phyloP scores from a whole-genome alignment of 257 asterid species.

The Nicotiana tomentosiformis region DNA sequence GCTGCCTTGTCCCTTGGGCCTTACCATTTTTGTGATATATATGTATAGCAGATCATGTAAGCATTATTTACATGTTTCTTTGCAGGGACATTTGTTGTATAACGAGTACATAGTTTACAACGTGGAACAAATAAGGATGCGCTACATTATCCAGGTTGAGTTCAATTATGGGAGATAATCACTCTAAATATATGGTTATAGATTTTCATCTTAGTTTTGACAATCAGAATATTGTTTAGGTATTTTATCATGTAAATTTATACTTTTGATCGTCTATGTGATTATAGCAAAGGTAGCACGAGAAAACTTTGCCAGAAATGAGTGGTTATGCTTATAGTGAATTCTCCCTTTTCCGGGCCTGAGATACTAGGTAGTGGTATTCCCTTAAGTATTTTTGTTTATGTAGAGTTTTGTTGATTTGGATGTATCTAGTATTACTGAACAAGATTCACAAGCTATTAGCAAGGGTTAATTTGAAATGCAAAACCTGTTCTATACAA shows the following conservation, averaged over 20 bases:
- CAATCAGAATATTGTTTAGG: background rate
- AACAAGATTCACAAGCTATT: too few relatives aligned
- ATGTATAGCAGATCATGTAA: background rate
- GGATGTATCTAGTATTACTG: too few relatives aligned
- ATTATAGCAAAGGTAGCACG: background rate
- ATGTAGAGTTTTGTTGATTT: too few relatives aligned
- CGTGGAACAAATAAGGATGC: slow-evolving; percentile 87
- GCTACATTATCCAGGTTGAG: slow-evolving; percentile 72
- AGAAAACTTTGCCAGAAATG: too few relatives aligned
- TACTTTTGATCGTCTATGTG: background rate
- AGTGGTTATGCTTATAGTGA: too few relatives aligned
- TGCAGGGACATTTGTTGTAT: slow-evolving; percentile 67
- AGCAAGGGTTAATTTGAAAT: too few relatives aligned
- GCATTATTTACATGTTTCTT: background rate
- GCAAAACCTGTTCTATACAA: too few relatives aligned
- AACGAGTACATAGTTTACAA: slow-evolving; percentile 90
- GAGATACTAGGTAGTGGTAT: too few relatives aligned
- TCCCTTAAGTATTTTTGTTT: too few relatives aligned
- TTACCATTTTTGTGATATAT: background rate
- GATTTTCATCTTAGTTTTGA: background rate
- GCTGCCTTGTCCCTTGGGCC: background rate
- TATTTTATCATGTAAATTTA: background rate
- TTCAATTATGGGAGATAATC: slow-evolving; percentile 45
- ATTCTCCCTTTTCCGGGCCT: too few relatives aligned
- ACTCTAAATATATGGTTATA: background rate